Evolutionary conservation across 768 basidiomycete genomes (phyloP), one percentile per base, ranked within the genome.

Genomic region (Amylocystis lapponica): DNA sequence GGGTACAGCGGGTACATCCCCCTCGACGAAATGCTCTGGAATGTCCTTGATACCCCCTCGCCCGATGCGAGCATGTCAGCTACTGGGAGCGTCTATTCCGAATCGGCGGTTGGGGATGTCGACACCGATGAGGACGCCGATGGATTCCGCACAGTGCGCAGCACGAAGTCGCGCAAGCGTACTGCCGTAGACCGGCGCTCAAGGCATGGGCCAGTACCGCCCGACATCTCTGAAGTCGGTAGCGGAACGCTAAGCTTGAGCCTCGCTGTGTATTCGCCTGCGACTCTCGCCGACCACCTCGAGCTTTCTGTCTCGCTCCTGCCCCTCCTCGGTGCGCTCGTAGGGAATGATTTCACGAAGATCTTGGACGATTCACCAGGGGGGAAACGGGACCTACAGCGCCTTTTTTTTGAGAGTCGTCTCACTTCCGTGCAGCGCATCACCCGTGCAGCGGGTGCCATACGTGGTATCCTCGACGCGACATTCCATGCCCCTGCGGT

Each of bases 1-100:
- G 83, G 79, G 9, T 90, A 91, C 59, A 68, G 66, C 38, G 89
- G 89, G 16, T 92, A 85, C 53, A 78, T 90, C 33, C 80, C 86
- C 0, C 59, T 91, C 44, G 74, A 81, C 47, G 82, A 86, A 47
- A 80, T 91, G 78, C 63, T 79, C 37, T 92, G 89, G 89, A 54
- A 55, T 8, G 45, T 53, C 2, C 25, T 59, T 3, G 25, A 42
- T 2, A 23, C 33, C 0, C 9, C 36, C 5, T 10, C 33, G 2
- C 57, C 65, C 43, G 48, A 36, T 2, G 39, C 22, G 2, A 23
- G 32, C 26, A n/a, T n/a, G n/a, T 50, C 48, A 13, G 45, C 27
- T n/a, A 40, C 36, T 9, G 36, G 48, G 1, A 52, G 47, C 17
- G 39, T 47, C 1, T 52, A 47, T 36, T 46, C 52, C 12, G n/a